Evolutionary conservation across 2,329 filamentous ascomycete species (phyloP).

Genomic region (Penicillium paneum): DNA sequence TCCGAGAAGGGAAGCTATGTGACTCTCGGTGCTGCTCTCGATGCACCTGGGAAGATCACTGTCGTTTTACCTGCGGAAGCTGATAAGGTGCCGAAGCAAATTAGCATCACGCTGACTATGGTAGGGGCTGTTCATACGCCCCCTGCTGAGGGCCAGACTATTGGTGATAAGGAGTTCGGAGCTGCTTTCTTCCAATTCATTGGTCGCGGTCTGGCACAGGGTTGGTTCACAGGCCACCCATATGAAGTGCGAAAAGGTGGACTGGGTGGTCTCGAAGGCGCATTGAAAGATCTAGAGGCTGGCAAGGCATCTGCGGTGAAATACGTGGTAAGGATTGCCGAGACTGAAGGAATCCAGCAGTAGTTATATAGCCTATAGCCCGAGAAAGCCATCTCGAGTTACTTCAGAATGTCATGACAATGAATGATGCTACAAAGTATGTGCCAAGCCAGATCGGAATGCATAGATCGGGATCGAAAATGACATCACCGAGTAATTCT

Average conservation of each 20-base stretch:
- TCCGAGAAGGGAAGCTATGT: slow-evolving; percentile 51
- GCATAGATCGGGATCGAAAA: slow-evolving; percentile 8
- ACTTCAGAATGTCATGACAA: background rate
- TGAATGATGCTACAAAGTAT: background rate
- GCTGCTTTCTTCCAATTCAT: slow-evolving; percentile 47
- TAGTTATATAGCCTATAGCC: background rate
- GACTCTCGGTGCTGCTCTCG: slow-evolving; percentile 48
- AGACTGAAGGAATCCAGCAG: slow-evolving; percentile 39
- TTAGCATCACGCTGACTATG: slow-evolving; percentile 41
- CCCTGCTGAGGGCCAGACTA: slow-evolving; percentile 19
- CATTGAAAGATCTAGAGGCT: slow-evolving; percentile 54
- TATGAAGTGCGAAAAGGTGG: slow-evolving; percentile 53
- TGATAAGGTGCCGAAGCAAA: slow-evolving; percentile 40
- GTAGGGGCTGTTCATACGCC: slow-evolving; percentile 28
- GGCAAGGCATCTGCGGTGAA: slow-evolving; percentile 63
- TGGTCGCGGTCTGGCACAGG: slow-evolving; percentile 47
- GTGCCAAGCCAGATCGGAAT: slow-evolving; percentile 7
- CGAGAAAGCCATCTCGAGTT: background rate
- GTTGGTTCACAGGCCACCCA: slow-evolving; percentile 52
- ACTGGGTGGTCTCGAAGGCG: slow-evolving; percentile 53
- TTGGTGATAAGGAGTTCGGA: slow-evolving; percentile 44
- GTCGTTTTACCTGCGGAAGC: slow-evolving; percentile 45
- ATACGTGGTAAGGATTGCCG: slow-evolving; percentile 58
- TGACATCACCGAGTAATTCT: slow-evolving; percentile 16
- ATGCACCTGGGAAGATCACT: slow-evolving; percentile 37